Base-by-base conservation (phyloP, 352 stramenopile species). In the Pseudoperonospora humuli region DNA sequence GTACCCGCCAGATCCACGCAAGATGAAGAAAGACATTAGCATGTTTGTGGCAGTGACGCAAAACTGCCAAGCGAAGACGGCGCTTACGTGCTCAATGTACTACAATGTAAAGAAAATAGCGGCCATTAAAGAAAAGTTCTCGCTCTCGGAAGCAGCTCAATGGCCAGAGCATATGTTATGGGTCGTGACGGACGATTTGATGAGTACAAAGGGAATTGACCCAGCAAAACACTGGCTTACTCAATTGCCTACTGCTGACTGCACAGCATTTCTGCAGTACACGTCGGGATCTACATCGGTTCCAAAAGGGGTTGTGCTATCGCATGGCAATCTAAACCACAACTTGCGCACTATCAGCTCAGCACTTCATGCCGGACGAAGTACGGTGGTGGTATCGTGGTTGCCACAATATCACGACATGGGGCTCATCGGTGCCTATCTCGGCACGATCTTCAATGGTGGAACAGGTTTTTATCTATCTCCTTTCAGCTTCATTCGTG, bases 371-470 rank as follows among this genome's bases (percentile, higher is more conserved):
- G 95, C 93, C 7, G 74, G 57, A 18, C 58, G 78, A 18, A 77
- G 96, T 32, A 98, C 95, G 0, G 74, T 98, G 3, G 93, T 98
- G 11, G 95, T 97, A 3, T 97, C 86, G 15, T 99, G 97, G 97
- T 71, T 99, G 8, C 97, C 97, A 5, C 95, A 99, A 71, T 99
- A 99, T 67, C 97, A 99, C 64, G 97, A 99, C 67, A 99, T 99
- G 96, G 97, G 96, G 5, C 84, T 99, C 15, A 99, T 99, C 51
- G 96, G 96, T 38, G 94, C 86, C 23, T 89, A 86, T 53, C 54
- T 93, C 8, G 77, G 77, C n/a, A 76, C 54, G 5, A 76, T 89
- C 23, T 91, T 90, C 39, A 88, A 86, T 32, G 78, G 78, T 9
- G 96, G 92, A 37, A 88, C 61, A 6, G 95, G 96, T 5, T 95